Evolutionary conservation across 2,329 filamentous ascomycete species (phyloP), one percentile per base, ranked within the genome.

Genomic region (Ceratocystiopsis sp.): DNA sequence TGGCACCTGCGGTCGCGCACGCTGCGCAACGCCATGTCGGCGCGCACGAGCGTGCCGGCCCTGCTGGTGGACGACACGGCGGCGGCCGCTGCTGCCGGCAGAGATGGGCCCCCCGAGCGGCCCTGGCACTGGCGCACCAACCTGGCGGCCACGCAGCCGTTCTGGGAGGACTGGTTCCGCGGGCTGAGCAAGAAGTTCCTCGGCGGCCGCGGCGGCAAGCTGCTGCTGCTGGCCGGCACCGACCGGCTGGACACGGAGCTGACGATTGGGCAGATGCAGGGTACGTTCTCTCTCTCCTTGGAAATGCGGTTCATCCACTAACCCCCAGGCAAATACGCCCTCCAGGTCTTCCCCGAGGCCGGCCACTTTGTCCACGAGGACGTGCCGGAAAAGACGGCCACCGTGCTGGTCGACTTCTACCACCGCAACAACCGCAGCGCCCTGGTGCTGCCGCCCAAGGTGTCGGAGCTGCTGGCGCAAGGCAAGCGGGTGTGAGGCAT

Each of bases 281-380:
- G 84, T 82, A 64, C 52, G 60, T 55, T 45, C 40, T 46, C 25
- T 12, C 41, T 16, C 35, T 18, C 13, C 4, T 21, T 11, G n/a
- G n/a, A n/a, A n/a, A n/a, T n/a, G n/a, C n/a, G n/a, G n/a, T n/a
- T n/a, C n/a, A n/a, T 21, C 29, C 14, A 19, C 45, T 19, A 21
- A 10, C 29, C 3, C 15, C 5, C 48, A 76, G 80, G 87, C 6
- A 96, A 96, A 68, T 98, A 96, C 57, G 86, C 93, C 45, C 66
- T 98, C 38, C 84, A 94, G 52, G 87, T 98, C 8, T 83, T 96
- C 53, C 87, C 91, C 1, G 84, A 94, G 57, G 86, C 91, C 2
- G 91, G 91, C 0, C 91, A 98, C 59, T 98, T 98, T 55, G 77
- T 98, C 44, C 91, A 98, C 51, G 91, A 98, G 59, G 91, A 98